A percentile compares a stretch with the other conserved stretches of the same genome.
Conservation (phyloP, 805 yeast species). For the Wickerhamomyces xylosicus region DNA sequence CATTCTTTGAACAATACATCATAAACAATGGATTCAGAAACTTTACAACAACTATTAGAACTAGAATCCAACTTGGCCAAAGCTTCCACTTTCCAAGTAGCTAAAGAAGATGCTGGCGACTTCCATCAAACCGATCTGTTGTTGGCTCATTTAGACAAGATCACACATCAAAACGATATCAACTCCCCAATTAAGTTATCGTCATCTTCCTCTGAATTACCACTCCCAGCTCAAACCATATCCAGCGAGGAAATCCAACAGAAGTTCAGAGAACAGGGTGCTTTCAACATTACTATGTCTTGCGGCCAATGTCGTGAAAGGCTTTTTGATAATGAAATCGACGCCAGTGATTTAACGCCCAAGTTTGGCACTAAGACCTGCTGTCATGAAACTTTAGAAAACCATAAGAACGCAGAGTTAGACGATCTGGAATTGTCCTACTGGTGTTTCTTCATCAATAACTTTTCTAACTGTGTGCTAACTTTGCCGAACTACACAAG, state of each 20-base stretch:
- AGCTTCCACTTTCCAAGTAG: constrained; percentile 3
- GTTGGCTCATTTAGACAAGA: constrained; percentile 6
- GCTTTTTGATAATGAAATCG: constrained; percentile 15
- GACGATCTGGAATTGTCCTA: constrained; percentile 26
- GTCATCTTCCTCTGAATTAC: not conserved
- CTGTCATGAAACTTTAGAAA: constrained; percentile 11
- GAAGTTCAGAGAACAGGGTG: constrained; percentile 14
- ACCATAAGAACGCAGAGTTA: not conserved
- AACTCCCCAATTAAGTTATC: not conserved
- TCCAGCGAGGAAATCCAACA: constrained; percentile 20
- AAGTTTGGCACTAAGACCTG: constrained; percentile 11
- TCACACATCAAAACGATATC: constrained; percentile 2
- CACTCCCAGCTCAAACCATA: constrained; percentile 13
- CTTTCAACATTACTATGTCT: constrained; percentile 14
- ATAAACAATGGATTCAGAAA: constrained; percentile 9
- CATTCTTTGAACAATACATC: not conserved
- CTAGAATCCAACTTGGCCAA: constrained; percentile 9
- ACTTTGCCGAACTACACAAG: constrained; percentile 38
- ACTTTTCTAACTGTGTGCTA: constrained; percentile 33
- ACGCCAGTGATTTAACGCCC: constrained; percentile 9
- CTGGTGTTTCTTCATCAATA: constrained; percentile 34
- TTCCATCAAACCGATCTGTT: constrained; percentile 5
- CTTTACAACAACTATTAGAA: constrained; percentile 13
- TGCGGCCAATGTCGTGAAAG: constrained; percentile 19
- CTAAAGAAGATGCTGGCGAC: not conserved